These are phyloP conservation scores for Trametes coccinea DNA, from an alignment of 768 basidiomycete genomes.

Conservation along the genomic window DNA sequence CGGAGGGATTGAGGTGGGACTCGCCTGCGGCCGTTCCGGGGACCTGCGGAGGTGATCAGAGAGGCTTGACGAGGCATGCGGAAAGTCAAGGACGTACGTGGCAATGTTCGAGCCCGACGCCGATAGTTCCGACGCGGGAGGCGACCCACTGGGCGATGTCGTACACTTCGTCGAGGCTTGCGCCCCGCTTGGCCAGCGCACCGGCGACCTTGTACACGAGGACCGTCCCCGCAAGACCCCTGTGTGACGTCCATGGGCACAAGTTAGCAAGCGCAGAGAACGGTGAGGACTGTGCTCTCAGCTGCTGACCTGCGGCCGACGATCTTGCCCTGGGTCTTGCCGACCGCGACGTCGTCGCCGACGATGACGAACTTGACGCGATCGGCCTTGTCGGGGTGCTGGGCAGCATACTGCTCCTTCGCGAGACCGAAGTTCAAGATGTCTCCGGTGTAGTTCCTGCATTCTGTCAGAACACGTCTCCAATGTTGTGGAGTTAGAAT, in stretches of 20 bases:
- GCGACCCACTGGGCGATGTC: conserved; percentile 64
- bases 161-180: conserved; percentile 67
- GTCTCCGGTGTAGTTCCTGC: conserved; percentile 87
- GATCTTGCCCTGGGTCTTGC: conserved; percentile 74
- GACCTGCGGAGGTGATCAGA: conserved; percentile 47
- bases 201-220: conserved; percentile 92
- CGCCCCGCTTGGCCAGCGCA: conserved; percentile 71
- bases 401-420: conserved; percentile 77
- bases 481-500: neutral
- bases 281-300: neutral
- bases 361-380: conserved; percentile 77
- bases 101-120: conserved; percentile 86
- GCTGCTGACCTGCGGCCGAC: conserved; percentile 71
- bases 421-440: conserved; percentile 91
- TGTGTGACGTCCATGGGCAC: conserved; percentile 27
- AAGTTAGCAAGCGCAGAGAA: neutral
- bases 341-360: conserved; percentile 89
- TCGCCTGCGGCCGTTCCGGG: conserved; percentile 69
- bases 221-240: conserved; percentile 80
- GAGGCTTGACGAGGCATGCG: neutral
- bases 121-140: conserved; percentile 74
- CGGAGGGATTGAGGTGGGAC: conserved; percentile 55
- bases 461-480: conserved; percentile 7
- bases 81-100: conserved; percentile 51
- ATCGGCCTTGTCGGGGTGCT: conserved; percentile 65